phyloP scores from a whole-genome alignment of 176 grass and related monocot species.

The sorghum (Sorghum bicolor) region DNA sequence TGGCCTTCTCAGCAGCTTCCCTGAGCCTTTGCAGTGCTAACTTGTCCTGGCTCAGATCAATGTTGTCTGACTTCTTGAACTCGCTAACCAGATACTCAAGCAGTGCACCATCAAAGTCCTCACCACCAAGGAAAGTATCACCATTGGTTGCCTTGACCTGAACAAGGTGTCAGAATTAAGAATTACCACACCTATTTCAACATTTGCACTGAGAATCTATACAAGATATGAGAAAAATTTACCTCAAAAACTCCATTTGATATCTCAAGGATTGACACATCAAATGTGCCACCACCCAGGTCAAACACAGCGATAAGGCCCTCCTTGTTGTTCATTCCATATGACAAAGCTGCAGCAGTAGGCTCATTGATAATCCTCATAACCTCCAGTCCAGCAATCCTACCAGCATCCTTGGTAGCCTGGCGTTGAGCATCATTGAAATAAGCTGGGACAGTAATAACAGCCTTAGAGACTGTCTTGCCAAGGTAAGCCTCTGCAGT shows the following conservation, averaged over 20 bases:
- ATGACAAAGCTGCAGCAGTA: constrained; percentile 90
- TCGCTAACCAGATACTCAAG: constrained; percentile 84
- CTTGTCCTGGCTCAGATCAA: constrained; percentile 84
- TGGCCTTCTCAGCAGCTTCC: constrained; percentile 98
- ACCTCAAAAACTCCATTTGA: constrained; percentile 99
- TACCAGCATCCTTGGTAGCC: constrained; percentile 93
- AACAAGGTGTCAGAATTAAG: background rate
- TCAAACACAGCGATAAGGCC: constrained; percentile 97
- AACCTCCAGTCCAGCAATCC: constrained; percentile 88
- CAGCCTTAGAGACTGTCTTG: constrained; percentile 82
- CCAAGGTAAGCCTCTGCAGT: constrained; percentile 78
- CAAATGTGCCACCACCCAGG: constrained; percentile 98
- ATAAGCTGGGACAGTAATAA: constrained; percentile 89
- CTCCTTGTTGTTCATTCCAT: constrained; percentile 99
- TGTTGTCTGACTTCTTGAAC: constrained; percentile 88
- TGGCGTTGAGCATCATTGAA: constrained; percentile 93
- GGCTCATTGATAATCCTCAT: constrained; percentile 99
- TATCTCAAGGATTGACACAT: constrained; percentile 96
- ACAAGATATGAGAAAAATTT: background rate
- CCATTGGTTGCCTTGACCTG: constrained; percentile 99
- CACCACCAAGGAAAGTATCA: constrained; percentile 98
- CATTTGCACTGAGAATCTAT: background rate
- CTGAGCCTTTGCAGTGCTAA: constrained; percentile 91
- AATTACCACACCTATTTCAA: constrained; percentile 5
- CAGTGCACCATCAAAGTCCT: constrained; percentile 88